phyloP scores from a whole-genome alignment of 768 basidiomycete species.

The Boletus tylopilopsis region DNA sequence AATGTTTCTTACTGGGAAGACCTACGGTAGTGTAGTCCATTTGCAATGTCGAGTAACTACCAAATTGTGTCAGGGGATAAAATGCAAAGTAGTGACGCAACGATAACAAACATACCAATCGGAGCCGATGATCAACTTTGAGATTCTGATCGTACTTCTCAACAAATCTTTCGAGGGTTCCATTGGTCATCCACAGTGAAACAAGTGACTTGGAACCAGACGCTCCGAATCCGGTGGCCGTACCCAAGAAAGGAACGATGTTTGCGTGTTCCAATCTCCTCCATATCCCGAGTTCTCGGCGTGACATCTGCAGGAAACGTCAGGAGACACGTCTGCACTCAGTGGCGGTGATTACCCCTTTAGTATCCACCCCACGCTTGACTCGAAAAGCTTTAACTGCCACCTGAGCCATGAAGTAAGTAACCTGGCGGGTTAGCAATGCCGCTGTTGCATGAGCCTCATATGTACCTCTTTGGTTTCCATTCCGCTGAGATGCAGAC shows the following conservation, averaged over 20 bases:
- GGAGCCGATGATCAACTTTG: neutral
- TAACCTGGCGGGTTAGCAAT: too few relatives aligned
- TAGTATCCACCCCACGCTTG: neutral
- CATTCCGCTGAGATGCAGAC: too few relatives aligned
- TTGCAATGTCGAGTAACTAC: neutral
- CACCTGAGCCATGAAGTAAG: too few relatives aligned
- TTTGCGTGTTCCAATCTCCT: neutral
- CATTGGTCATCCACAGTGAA: neutral
- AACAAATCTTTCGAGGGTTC: neutral
- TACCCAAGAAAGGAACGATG: conserved; percentile 1
- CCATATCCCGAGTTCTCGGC: conserved; percentile 4
- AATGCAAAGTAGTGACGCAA: neutral
- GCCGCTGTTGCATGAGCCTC: too few relatives aligned
- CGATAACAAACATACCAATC: neutral
- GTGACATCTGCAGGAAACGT: neutral
- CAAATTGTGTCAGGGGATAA: neutral
- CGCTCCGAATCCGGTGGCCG: neutral
- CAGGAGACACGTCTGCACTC: neutral
- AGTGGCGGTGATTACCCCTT: neutral
- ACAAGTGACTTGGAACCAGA: neutral
- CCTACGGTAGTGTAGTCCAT: neutral
- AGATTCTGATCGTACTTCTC: neutral
- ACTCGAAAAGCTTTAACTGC: conserved; percentile 3
- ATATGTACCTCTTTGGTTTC: too few relatives aligned
- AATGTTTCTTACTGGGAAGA: too few relatives aligned